phyloP scores from a whole-genome alignment of 257 asterid species.

The Nicotiana benthamiana region DNA sequence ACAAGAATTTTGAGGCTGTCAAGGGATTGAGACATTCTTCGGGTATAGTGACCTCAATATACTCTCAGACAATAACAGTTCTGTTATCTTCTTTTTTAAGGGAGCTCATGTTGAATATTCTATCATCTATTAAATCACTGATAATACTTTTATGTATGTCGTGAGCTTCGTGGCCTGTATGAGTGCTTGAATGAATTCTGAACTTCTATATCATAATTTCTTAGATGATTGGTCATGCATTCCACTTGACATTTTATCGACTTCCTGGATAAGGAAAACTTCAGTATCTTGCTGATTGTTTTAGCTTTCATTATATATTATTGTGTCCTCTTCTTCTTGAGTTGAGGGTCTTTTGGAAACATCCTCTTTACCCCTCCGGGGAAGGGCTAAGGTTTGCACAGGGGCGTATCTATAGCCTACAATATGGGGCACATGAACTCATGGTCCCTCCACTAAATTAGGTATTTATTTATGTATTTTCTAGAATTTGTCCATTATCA shows the following conservation, averaged over 20 bases:
- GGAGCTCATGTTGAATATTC: conserved; percentile 13
- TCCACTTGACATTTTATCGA: not conserved
- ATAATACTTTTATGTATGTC: conserved; percentile 4
- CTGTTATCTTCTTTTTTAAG: conserved; percentile 11
- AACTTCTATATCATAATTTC: not conserved
- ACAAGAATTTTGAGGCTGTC: conserved; percentile 67
- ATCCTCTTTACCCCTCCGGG: no score
- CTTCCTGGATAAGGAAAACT: not conserved
- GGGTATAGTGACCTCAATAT: conserved; percentile 24
- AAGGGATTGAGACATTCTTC: conserved; percentile 39
- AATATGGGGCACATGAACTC: no score
- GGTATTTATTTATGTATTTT: no score
- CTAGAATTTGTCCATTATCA: no score
- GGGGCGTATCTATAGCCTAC: no score
- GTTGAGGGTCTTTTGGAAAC: no score
- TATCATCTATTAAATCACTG: conserved; percentile 17
- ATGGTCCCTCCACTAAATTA: no score
- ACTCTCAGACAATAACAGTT: not conserved
- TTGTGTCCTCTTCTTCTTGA: no score
- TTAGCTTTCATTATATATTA: not conserved
- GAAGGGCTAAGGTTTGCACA: no score
- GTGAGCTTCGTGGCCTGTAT: not conserved
- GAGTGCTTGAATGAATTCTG: not conserved
- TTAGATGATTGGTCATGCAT: not conserved
- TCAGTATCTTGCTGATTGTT: not conserved